Evolutionary conservation across 768 basidiomycete genomes (phyloP), one percentile per base, ranked within the genome.

Genomic region (Mycena venus): DNA sequence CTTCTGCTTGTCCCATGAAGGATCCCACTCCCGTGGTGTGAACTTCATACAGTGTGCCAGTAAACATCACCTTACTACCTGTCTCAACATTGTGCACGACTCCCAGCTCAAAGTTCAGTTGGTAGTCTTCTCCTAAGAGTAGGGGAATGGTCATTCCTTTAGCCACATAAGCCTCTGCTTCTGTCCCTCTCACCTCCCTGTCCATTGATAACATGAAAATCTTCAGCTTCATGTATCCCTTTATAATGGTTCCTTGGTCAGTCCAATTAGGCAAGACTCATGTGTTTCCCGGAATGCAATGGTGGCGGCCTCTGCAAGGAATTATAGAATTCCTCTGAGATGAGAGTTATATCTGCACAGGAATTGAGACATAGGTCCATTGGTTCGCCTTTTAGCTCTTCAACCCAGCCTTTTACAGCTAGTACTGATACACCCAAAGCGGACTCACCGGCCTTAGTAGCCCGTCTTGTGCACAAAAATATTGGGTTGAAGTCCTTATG

Each of bases 351-450:
- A 17, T 68, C 67, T 19, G 67, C 67, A n/a, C 67, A 56, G 6
- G 67, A 68, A 15, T 68, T 56, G n/a, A 58, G 19, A 0, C 67
- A 4, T 1, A 68, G 2, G 32, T 42, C 55, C 21, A 68, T 10
- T 10, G 25, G 19, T 21, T 14, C 27, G 15, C 23, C 31, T 3
- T 58, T 29, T 19, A 31, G 1, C 10, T 2, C 10, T 9, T 23
- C 65, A 2, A 67, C 21, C 67, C 67, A 68, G n/a, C 67, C 67
- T 58, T 44, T 59, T 4, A 68, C 56, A 0, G 67, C 12, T 9
- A 68, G n/a, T 0, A 68, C 67, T 11, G 67, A 68, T 44, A 68
- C 29, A n/a, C 67, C 55, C 2, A 68, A 21, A 2, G 67, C 55
- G 9, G 67, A 68, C n/a, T 44, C 29, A 12, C 67, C 67, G 5